Percentiles rank a stretch among this genome's conserved stretches.
Evolutionary conservation across 352 stramenopile species (phyloP).

Genomic region (Phytophthora litchii): DNA sequence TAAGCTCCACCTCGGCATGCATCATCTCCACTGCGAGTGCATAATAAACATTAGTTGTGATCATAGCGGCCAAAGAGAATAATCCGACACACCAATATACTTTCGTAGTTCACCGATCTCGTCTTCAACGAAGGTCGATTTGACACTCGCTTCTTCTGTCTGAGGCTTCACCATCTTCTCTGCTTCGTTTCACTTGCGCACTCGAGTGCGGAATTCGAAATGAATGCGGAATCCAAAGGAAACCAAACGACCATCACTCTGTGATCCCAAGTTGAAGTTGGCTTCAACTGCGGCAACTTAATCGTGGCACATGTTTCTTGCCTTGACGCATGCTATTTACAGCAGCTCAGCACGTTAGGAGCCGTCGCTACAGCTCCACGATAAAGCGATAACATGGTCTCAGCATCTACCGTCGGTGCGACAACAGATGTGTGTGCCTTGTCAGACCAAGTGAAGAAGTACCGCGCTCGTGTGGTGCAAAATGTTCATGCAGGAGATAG

Average conservation of each 20-base stretch:
- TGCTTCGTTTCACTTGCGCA: not conserved
- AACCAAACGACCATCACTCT: slow-evolving; percentile 44
- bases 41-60: not conserved
- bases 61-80: not conserved
- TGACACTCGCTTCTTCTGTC: slow-evolving; percentile 4
- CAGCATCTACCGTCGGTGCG: slow-evolving; percentile 59
- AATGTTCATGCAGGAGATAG: slow-evolving; percentile 28
- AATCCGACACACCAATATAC: slow-evolving; percentile 55
- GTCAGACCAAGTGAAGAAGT: slow-evolving; percentile 85
- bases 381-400: slow-evolving; percentile 46
- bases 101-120: slow-evolving; percentile 71
- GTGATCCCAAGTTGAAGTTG: slow-evolving; percentile 27
- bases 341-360: slow-evolving; percentile 9
- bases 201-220: slow-evolving; percentile 32
- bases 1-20: slow-evolving; percentile 72
- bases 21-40: slow-evolving; percentile 74
- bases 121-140: slow-evolving; percentile 22
- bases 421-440: slow-evolving; percentile 73
- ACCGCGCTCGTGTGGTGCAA: slow-evolving; percentile 64
- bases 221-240: slow-evolving; percentile 31
- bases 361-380: slow-evolving; percentile 9
- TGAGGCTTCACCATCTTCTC: slow-evolving; percentile 21
- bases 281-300: slow-evolving; percentile 12
- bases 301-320: not conserved
- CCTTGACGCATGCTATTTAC: no score